Conservation (phyloP, 176 grass and related monocot genomes). For the Rhipidocladum racemiflorum region DNA sequence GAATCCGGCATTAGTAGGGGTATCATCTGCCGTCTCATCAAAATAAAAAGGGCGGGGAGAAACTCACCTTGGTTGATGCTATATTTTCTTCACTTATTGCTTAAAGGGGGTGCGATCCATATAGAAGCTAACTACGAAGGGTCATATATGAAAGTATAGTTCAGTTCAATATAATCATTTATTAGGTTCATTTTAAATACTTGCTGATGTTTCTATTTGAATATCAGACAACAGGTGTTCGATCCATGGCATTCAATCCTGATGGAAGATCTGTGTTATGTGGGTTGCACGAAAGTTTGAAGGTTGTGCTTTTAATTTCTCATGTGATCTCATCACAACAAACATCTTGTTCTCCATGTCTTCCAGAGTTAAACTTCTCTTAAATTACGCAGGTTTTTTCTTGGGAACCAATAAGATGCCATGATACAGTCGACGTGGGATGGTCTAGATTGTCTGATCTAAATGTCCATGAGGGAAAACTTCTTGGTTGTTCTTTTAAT, state of each 20-base stretch:
- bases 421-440: slow-evolving; percentile 92
- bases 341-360: slow-evolving; percentile 3
- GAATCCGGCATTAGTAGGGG: background rate
- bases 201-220: slow-evolving; percentile 18
- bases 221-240: slow-evolving; percentile 79
- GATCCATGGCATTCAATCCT: slow-evolving; percentile 97
- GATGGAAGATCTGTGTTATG: slow-evolving; percentile 90
- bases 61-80: background rate
- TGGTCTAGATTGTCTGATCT: slow-evolving; percentile 98
- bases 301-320: slow-evolving; percentile 53
- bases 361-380: slow-evolving; percentile 35
- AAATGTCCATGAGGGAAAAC: slow-evolving; percentile 96
- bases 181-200: slow-evolving; percentile 17
- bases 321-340: background rate
- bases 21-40: background rate
- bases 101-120: background rate
- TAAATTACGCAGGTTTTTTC: slow-evolving; percentile 69
- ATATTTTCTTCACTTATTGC: background rate
- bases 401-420: slow-evolving; percentile 94
- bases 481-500: slow-evolving; percentile 98
- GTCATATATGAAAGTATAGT: background rate
- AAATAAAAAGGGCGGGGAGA: background rate
- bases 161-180: background rate
- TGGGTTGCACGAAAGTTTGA: slow-evolving; percentile 92
- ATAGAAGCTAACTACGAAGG: background rate